A percentile compares a stretch with the other conserved stretches of the same genome.
Conservation (phyloP, 2,329 filamentous ascomycete genomes). For the Xylaria hypoxylon region DNA sequence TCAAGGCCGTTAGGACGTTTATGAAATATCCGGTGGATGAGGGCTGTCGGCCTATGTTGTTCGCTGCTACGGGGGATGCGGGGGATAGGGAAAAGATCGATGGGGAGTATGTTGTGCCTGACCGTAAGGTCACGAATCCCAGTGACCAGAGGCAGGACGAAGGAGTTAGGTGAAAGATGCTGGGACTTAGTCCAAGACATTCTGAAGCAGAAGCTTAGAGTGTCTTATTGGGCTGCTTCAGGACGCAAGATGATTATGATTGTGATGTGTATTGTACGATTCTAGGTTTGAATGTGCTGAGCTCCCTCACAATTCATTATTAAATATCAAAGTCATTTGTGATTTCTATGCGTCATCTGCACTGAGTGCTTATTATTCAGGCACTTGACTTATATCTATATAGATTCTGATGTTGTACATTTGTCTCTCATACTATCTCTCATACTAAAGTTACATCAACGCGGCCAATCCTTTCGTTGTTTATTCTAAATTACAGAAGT, state of each 20-base stretch:
- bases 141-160: constrained; percentile 57
- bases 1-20: constrained; percentile 55
- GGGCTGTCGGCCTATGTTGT: constrained; percentile 61
- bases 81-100: constrained; percentile 58
- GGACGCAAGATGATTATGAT: not conserved
- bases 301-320: not conserved
- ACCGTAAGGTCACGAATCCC: constrained; percentile 59
- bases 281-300: not conserved
- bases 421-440: no score
- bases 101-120: constrained; percentile 62
- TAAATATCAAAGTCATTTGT: not conserved
- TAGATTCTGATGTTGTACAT: no score
- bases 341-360: not conserved
- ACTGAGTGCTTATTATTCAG: no score
- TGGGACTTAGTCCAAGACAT: constrained; percentile 60
- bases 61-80: constrained; percentile 59
- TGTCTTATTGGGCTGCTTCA: not conserved
- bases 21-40: constrained; percentile 62
- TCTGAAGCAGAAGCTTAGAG: constrained; percentile 54
- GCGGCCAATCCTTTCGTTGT: not conserved
- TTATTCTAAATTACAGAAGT: not conserved
- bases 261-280: not conserved
- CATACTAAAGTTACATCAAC: no score
- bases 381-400: not conserved
- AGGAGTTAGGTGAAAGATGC: constrained; percentile 56